Evolutionary conservation across 2,329 filamentous ascomycete species (phyloP).

Genomic region (Penicillium sp.): DNA sequence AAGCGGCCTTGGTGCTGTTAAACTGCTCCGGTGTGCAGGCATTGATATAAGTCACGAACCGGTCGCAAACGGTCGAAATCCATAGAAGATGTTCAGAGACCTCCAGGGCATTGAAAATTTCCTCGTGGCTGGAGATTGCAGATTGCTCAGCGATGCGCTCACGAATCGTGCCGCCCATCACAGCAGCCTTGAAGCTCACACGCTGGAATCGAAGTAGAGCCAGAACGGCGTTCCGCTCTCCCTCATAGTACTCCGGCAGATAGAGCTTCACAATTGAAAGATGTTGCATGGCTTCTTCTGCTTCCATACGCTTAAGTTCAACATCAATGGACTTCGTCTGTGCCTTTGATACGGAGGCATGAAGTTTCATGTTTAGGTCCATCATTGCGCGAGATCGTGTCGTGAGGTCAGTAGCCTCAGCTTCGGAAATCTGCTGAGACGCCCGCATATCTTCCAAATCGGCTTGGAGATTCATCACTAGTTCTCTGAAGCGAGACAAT

Average conservation of each 20-base stretch:
- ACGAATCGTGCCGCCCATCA: constrained; percentile 75
- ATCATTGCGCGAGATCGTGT: constrained; percentile 90
- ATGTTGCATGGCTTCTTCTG: constrained; percentile 84
- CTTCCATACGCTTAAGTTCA: constrained; percentile 81
- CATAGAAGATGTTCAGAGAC: constrained; percentile 82
- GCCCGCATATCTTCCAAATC: constrained; percentile 91
- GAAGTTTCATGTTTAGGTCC: constrained; percentile 93
- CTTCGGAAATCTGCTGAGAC: constrained; percentile 88
- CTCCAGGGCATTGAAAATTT: constrained; percentile 76
- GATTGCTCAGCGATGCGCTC: constrained; percentile 71
- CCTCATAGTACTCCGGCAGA: constrained; percentile 78
- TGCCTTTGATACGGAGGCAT: constrained; percentile 84
- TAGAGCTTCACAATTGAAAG: constrained; percentile 86
- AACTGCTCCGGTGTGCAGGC: constrained; percentile 79
- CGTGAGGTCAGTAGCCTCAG: constrained; percentile 86
- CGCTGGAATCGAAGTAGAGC: constrained; percentile 86
- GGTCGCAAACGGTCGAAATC: constrained; percentile 79
- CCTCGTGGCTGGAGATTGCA: constrained; percentile 69
- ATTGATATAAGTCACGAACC: constrained; percentile 78
- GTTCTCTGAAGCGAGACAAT: constrained; percentile 80
- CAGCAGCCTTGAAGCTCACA: constrained; percentile 80
- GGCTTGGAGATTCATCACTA: constrained; percentile 80
- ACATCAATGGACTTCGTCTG: constrained; percentile 94
- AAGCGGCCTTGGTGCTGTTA: constrained; percentile 71
- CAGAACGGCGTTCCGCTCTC: constrained; percentile 81